These are phyloP conservation scores for Amanita brunnescens DNA, from an alignment of 768 basidiomycete species.

Conservation along the genomic window DNA sequence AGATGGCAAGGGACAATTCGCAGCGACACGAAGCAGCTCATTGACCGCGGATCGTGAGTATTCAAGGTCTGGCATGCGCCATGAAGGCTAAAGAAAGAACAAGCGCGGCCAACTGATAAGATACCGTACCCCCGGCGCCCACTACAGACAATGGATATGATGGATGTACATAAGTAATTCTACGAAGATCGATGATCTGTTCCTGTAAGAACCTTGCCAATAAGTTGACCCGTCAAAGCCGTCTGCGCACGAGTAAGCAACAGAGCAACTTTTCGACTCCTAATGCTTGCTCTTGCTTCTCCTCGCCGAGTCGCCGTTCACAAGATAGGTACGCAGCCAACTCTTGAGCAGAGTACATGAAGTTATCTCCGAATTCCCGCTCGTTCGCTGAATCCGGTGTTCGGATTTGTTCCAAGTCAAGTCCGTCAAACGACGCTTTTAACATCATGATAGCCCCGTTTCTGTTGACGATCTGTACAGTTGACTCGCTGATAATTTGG, in stretches of 20 bases:
- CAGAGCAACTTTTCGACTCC: conserved; percentile 54
- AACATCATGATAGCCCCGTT: conserved; percentile 64
- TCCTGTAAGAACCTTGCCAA: too few relatives aligned
- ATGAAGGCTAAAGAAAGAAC: conserved; percentile 50
- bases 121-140: too few relatives aligned
- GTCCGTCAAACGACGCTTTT: conserved; percentile 42
- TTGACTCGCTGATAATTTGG: too few relatives aligned
- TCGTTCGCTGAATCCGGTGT: conserved; percentile 52
- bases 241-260: conserved; percentile 77
- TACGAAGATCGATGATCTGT: too few relatives aligned
- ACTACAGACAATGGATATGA: too few relatives aligned
- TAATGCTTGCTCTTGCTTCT: conserved; percentile 33
- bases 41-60: conserved; percentile 45
- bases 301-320: conserved; percentile 28
- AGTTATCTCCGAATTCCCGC: conserved; percentile 75
- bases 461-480: too few relatives aligned
- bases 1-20: conserved; percentile 38
- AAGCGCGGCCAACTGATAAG: too few relatives aligned
- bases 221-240: conserved; percentile 52
- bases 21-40: conserved; percentile 70
- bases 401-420: conserved; percentile 58
- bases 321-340: conserved; percentile 47
- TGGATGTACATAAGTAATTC: too few relatives aligned
- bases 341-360: conserved; percentile 53
- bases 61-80: conserved; percentile 37